phyloP scores from a whole-genome alignment of 306 rosid genomes.

The Carpinus viminea region DNA sequence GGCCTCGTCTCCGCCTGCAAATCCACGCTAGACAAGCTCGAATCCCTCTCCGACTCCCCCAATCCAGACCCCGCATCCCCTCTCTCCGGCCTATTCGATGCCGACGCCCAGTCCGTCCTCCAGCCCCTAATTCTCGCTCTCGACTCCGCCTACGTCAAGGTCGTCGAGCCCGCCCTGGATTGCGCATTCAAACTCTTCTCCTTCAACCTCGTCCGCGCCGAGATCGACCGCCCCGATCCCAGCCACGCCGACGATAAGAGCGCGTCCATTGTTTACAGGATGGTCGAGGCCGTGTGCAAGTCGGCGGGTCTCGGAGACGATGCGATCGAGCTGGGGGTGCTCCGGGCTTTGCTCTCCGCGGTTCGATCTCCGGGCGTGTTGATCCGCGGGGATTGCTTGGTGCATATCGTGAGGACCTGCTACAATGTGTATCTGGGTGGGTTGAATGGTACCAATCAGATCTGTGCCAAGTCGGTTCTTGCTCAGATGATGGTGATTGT shows the following conservation, averaged over 20 bases:
- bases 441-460: conserved; percentile 91
- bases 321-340: conserved; percentile 74
- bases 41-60: conserved; percentile 51
- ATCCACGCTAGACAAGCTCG: conserved; percentile 88
- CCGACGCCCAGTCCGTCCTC: conserved; percentile 74
- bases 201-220: conserved; percentile 71
- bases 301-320: conserved; percentile 86
- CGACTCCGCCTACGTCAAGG: conserved; percentile 77
- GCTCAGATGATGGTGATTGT: conserved; percentile 90
- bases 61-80: conserved; percentile 51
- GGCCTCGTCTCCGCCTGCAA: conserved; percentile 89
- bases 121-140: conserved; percentile 80
- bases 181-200: conserved; percentile 89
- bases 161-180: conserved; percentile 94
- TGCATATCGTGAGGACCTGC: conserved; percentile 83
- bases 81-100: conserved; percentile 55
- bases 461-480: conserved; percentile 97
- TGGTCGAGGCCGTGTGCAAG: conserved; percentile 76
- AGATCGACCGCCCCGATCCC: conserved; percentile 55
- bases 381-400: conserved; percentile 81
- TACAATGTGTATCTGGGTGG: conserved; percentile 98
- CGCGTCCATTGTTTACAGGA: conserved; percentile 41
- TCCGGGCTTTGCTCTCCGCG: conserved; percentile 77
- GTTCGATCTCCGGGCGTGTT: conserved; percentile 73
- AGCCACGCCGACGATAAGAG: background rate